A percentile compares a stretch with the other conserved stretches of the same genome.
phyloP scores from a whole-genome alignment of 2,329 filamentous ascomycete species.

The Monilinia polystroma region DNA sequence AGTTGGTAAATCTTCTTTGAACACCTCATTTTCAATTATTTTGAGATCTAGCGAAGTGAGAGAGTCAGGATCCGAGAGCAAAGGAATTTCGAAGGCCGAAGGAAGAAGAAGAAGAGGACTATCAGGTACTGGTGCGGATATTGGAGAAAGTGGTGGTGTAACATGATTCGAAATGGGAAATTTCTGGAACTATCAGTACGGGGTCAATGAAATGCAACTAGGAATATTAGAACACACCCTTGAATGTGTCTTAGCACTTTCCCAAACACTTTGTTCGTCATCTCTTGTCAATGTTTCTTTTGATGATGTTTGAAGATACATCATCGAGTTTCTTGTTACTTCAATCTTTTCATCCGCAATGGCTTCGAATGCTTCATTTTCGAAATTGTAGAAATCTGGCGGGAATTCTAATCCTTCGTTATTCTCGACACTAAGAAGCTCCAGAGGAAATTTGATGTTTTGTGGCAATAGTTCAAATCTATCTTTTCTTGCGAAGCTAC shows the following conservation, averaged over 20 bases:
- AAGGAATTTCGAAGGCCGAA: slow-evolving; percentile 30
- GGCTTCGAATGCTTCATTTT: slow-evolving; percentile 15
- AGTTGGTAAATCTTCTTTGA: slow-evolving; percentile 36
- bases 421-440: slow-evolving; percentile 34
- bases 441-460: slow-evolving; percentile 37
- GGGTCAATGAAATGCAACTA: neutral
- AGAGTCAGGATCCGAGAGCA: slow-evolving; percentile 33
- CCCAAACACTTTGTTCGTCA: slow-evolving; percentile 33
- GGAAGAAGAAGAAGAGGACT: neutral
- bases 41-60: slow-evolving; percentile 34
- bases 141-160: slow-evolving; percentile 39
- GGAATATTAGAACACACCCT: slow-evolving; percentile 27
- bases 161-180: slow-evolving; percentile 32
- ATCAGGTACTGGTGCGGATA: slow-evolving; percentile 12
- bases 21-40: slow-evolving; percentile 34
- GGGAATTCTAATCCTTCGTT: slow-evolving; percentile 35
- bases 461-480: slow-evolving; percentile 34
- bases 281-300: slow-evolving; percentile 31
- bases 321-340: slow-evolving; percentile 34
- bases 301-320: slow-evolving; percentile 29
- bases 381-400: slow-evolving; percentile 27
- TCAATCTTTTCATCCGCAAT: slow-evolving; percentile 35
- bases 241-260: slow-evolving; percentile 30
- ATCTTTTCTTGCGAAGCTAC: slow-evolving; percentile 33
- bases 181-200: slow-evolving; percentile 24